Percentiles rank a stretch among this genome's conserved stretches.
These are phyloP conservation scores for Mrakiaceae sp. DNA, from an alignment of 1,284 basidiomycete genomes.

Conservation along the genomic window DNA sequence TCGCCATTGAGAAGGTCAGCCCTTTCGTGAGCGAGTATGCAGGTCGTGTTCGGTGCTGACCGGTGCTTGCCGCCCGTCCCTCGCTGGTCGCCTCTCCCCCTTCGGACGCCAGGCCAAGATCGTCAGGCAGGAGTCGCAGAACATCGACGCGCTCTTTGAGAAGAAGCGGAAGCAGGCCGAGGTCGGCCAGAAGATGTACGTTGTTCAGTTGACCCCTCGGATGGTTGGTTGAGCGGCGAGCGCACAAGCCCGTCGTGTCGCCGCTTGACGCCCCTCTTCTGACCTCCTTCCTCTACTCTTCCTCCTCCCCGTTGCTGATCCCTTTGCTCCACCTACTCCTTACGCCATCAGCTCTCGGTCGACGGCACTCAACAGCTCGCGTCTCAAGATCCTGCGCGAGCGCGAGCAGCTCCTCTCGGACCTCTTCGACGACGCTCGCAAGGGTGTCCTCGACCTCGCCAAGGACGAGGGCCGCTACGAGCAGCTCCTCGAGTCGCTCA, in stretches of 20 bases:
- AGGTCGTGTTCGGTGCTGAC: neutral
- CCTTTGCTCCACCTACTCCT: neutral
- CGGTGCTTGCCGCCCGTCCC: neutral
- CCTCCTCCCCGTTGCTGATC: neutral
- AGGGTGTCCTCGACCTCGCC: conserved; percentile 52
- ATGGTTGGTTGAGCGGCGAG: neutral
- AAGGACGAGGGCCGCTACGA: conserved; percentile 60
- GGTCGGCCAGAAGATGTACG: conserved; percentile 88
- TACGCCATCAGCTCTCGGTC: conserved; percentile 65
- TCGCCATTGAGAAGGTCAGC: conserved; percentile 84
- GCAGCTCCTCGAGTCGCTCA: conserved; percentile 65
- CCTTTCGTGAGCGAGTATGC: neutral
- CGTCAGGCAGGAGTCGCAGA: conserved; percentile 83
- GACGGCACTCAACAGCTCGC: conserved; percentile 90
- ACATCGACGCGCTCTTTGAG: conserved; percentile 82
- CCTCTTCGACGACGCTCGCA: conserved; percentile 67
- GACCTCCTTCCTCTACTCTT: neutral
- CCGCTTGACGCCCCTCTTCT: conserved; percentile 8
- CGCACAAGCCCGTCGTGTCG: neutral
- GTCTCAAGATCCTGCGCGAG: conserved; percentile 77
- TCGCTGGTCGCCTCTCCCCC: neutral
- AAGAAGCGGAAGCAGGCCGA: conserved; percentile 89
- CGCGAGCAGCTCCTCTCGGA: conserved; percentile 87
- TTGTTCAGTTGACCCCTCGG: conserved; percentile 10
- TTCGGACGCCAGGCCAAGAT: conserved; percentile 64